phyloP scores from a whole-genome alignment of 2,329 filamentous ascomycete genomes.

The Clonostachys rhizophaga region DNA sequence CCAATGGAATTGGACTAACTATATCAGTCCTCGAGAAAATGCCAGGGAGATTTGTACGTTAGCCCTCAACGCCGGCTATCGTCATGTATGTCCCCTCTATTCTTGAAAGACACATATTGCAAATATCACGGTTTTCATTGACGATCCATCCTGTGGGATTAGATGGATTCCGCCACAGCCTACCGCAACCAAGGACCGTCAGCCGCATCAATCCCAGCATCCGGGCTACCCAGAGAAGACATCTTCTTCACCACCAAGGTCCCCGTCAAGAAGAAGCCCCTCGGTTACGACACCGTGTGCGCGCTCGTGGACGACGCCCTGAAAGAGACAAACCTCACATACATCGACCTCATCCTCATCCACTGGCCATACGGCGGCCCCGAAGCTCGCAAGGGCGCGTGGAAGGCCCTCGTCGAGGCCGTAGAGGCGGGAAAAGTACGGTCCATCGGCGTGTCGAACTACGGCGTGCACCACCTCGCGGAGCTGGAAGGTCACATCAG shows the following conservation, averaged over 20 bases:
- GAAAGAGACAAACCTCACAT: conserved; percentile 55
- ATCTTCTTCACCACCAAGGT: conserved; percentile 56
- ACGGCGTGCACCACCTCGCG: conserved; percentile 57
- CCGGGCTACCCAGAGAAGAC: conserved; percentile 35
- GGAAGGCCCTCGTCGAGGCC: conserved; percentile 59
- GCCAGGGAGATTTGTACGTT: conserved; percentile 31
- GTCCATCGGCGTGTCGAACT: conserved; percentile 61
- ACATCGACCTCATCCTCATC: conserved; percentile 63
- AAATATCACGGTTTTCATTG: not conserved
- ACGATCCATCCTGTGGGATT: not conserved
- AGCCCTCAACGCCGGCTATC: conserved; percentile 46
- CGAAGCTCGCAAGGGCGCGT: conserved; percentile 50
- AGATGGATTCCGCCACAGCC: conserved; percentile 49
- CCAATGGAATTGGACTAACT: not conserved
- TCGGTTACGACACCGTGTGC: conserved; percentile 60
- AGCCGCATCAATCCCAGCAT: conserved; percentile 36
- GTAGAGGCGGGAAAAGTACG: conserved; percentile 58
- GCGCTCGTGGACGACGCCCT: conserved; percentile 60
- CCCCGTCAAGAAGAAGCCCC: conserved; percentile 25
- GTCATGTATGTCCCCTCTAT: conserved; percentile 33
- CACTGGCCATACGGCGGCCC: conserved; percentile 57
- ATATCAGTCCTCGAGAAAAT: conserved; percentile 17
- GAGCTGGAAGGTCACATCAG: conserved; percentile 55
- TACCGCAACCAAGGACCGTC: conserved; percentile 47
- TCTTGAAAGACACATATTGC: not conserved